Evolutionary conservation across 2,329 filamentous ascomycete species (phyloP), one percentile per base, ranked within the genome.

Genomic region (Phoma sp.): DNA sequence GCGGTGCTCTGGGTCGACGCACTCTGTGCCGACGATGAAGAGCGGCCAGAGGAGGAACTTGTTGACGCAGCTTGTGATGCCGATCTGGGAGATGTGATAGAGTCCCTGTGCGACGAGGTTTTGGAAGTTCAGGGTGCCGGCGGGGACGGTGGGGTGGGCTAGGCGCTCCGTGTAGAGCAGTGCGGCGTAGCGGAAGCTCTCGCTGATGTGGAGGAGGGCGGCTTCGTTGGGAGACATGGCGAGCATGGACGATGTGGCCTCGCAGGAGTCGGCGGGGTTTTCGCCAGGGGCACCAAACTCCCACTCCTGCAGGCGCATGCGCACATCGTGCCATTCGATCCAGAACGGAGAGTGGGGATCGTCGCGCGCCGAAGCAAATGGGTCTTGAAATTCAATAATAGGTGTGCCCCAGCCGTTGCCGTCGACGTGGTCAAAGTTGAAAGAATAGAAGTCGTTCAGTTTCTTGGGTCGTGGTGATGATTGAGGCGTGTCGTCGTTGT

Each of bases 11-110:
- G 90, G 86, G 62, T 91, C 89, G 60, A 95, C 88, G 67, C 92
- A 96, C 78, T 97, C 94, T 21, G 91, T 92, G 19, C 93, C 93
- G 1, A 89, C 88, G 47, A 97, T 89, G 73, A 97, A 96, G 3
- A 97, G 83, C 2, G 94, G 93, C 94, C 93, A 97, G 8, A 97
- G 85, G 9, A 97, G 79, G 73, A 96, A 96, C 71, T 96, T 96
- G 76, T 96, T 89, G 33, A 89, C 88, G 43, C 82, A 84, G 66
- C 85, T 87, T 36, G 84, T 89, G 3, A 88, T 83, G 58, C 91
- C 87, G 33, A 97, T 86, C 48, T 88, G 88, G 6, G 88, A 89
- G 52, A 95, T 90, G 76, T 96, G 94, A 76, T 88, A 90, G 36
- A 97, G 84, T 1, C 93, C 90, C 62, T 91, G 88, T 69, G 87